phyloP scores from a whole-genome alignment of 257 asterid genomes.

The Solanum lycopersicoides region DNA sequence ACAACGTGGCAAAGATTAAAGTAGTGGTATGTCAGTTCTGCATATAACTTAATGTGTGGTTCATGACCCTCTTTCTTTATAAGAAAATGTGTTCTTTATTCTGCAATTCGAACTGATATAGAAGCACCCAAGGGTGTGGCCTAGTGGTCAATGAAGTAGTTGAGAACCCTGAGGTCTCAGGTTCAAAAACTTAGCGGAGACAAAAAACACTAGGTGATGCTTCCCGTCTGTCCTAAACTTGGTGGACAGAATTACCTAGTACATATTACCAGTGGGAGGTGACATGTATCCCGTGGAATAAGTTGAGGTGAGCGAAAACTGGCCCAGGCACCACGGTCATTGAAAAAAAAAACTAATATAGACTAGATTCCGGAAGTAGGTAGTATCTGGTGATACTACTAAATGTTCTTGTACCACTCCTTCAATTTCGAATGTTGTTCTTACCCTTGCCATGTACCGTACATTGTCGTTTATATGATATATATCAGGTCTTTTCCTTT shows the following conservation, averaged over 20 bases:
- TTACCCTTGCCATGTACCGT: neutral
- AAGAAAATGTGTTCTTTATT: neutral
- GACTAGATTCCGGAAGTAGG: neutral
- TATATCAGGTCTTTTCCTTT: neutral
- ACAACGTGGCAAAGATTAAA: slow-evolving; percentile 87
- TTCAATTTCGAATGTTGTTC: neutral
- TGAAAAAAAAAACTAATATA: neutral
- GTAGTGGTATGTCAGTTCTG: slow-evolving; percentile 62
- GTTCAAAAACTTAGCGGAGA: neutral
- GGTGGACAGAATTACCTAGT: neutral
- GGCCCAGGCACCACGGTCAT: neutral
- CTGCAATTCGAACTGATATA: neutral
- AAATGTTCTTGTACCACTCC: neutral
- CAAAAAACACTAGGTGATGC: neutral
- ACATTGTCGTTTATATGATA: neutral
- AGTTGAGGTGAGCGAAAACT: neutral
- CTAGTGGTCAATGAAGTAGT: neutral
- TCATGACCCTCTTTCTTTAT: neutral
- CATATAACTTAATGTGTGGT: neutral
- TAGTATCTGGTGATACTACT: neutral
- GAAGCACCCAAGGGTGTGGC: neutral
- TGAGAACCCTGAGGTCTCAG: neutral
- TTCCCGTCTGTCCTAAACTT: neutral
- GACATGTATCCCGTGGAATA: neutral
- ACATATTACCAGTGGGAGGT: neutral